Conservation (phyloP, 2,329 filamentous ascomycete species). For the Aspergillus jensenii region DNA sequence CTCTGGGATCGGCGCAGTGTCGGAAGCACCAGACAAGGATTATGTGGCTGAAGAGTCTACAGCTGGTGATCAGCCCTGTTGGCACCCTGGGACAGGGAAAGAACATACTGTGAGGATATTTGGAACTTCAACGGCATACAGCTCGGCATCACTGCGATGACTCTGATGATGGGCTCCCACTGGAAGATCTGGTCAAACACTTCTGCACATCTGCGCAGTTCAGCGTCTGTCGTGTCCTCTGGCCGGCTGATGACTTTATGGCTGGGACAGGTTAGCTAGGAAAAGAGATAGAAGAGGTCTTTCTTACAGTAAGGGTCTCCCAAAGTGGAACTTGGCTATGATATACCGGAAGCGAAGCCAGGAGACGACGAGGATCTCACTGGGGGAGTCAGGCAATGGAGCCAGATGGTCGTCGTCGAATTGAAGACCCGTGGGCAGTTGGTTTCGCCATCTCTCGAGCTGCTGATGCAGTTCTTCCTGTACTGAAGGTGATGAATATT, state of each 20-base stretch:
- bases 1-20: background rate
- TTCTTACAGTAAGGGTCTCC: background rate
- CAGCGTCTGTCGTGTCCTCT: background rate
- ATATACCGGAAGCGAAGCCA: background rate
- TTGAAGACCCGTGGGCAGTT: background rate
- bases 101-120: background rate
- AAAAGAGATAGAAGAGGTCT: background rate
- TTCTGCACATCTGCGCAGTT: background rate
- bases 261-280: background rate
- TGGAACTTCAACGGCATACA: background rate
- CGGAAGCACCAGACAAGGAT: background rate
- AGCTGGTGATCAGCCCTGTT: background rate
- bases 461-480: background rate
- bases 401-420: background rate
- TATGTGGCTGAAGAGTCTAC: background rate
- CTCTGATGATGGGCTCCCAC: background rate
- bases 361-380: background rate
- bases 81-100: background rate
- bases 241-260: background rate
- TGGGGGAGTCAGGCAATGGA: background rate
- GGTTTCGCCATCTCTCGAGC: background rate
- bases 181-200: background rate
- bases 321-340: slow-evolving; percentile 2
- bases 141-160: background rate
- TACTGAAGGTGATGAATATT: background rate